Evolutionary conservation across 2,329 filamentous ascomycete species (phyloP), one percentile per base, ranked within the genome.

Genomic region (Sporothrix mexicana): DNA sequence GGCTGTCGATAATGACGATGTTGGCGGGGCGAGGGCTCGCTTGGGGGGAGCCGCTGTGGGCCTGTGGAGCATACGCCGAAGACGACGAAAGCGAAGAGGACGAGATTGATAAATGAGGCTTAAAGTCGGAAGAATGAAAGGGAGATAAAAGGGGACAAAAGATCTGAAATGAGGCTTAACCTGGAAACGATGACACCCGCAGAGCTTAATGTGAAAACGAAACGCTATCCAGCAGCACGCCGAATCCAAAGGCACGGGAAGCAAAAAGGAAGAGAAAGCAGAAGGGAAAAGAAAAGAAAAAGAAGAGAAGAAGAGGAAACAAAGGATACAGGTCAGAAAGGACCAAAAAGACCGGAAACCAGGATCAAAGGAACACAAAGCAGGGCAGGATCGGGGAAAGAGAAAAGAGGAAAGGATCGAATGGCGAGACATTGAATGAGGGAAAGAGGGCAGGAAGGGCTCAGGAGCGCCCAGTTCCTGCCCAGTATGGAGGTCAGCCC

Each of bases 221-320:
- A 36, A 70, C 41, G 68, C 68, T 70, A 70, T 47, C 68, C 68
- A 59, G 68, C 43, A 70, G 68, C 53, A 25, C n/a, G 67, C 67
- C 51, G 51, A 57, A 57, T 69, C 51, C n/a, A 67, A 66, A 47
- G 30, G 41, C n/a, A 62, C 66, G 36, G 17, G 12, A 20, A 1
- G 49, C 8, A 64, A 7, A 17, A 61, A 64, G n/a, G 15, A 13
- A 30, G 36, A 43, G n/a, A 30, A 55, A 13, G n/a, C 43, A 69
- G 53, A 53, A 47, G 7, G 30, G 13, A 20, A 55, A 43, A 64
- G 47, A 13, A 66, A 62, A 20, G 51, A 20, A 23, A 61, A 30
- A 53, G 23, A 36, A 49, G 17, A 51, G 20, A 15, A 12, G 43
- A 45, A 8, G 41, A 49, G 25, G 36, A 59, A 64, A 66, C 12